A percentile compares a stretch with the other conserved stretches of the same genome.
These are phyloP conservation scores for Ogataea methylovora DNA, from an alignment of 805 yeast species.

Conservation along the genomic window DNA sequence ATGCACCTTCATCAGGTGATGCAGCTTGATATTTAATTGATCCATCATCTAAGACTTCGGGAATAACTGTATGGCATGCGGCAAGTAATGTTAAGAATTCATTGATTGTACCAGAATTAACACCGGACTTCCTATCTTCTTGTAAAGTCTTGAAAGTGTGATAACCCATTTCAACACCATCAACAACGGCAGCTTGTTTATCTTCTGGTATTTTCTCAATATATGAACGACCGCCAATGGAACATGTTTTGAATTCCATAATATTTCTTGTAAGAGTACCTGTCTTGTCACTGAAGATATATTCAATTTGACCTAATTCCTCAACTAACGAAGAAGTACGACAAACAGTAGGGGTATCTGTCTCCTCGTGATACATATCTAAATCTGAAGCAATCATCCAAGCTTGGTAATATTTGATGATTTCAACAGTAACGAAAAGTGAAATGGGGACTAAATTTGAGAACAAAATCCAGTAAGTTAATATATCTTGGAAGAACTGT, in stretches of 20 bases:
- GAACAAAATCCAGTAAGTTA: slow-evolving; percentile 93
- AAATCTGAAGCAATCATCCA: slow-evolving; percentile 88
- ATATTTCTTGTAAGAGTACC: slow-evolving; percentile 94
- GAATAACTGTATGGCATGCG: slow-evolving; percentile 96
- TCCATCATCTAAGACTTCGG: slow-evolving; percentile 64
- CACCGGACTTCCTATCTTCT: slow-evolving; percentile 27
- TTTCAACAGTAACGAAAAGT: slow-evolving; percentile 90
- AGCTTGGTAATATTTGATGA: slow-evolving; percentile 93
- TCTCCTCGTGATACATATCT: slow-evolving; percentile 80
- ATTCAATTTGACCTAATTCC: slow-evolving; percentile 94
- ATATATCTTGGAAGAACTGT: slow-evolving; percentile 75
- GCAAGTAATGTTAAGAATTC: slow-evolving; percentile 80
- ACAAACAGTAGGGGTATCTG: slow-evolving; percentile 93
- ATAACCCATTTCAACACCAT: slow-evolving; percentile 77
- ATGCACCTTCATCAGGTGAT: slow-evolving; percentile 98
- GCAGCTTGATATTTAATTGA: slow-evolving; percentile 93
- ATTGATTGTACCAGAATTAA: slow-evolving; percentile 46
- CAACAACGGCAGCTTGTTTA: slow-evolving; percentile 56
- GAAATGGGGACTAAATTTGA: slow-evolving; percentile 98
- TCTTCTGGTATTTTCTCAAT: slow-evolving; percentile 90
- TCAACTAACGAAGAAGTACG: slow-evolving; percentile 94
- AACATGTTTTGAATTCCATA: slow-evolving; percentile 92
- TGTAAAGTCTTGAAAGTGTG: slow-evolving; percentile 62
- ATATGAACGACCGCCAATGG: slow-evolving; percentile 89
- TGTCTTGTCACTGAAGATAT: slow-evolving; percentile 93